Evolutionary conservation across 768 basidiomycete genomes (phyloP).

Genomic region (Boletus reticuloceps): DNA sequence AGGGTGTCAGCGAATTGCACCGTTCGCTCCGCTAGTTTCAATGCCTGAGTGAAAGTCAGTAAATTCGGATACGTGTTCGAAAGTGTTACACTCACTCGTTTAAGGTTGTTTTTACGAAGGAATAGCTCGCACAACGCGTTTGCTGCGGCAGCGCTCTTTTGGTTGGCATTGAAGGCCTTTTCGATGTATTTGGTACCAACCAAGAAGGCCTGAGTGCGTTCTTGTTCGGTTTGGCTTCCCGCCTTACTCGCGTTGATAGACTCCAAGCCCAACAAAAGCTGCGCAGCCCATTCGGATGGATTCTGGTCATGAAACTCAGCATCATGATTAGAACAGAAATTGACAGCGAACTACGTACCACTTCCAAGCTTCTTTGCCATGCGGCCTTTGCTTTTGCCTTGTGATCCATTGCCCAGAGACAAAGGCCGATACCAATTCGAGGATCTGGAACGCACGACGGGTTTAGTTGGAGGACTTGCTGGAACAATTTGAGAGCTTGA

Average conservation of each 20-base stretch:
- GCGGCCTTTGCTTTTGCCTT: conserved; percentile 79
- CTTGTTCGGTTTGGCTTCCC: conserved; percentile 57
- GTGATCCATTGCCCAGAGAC: conserved; percentile 87
- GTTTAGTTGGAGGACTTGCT: conserved; percentile 73
- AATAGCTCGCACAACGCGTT: conserved; percentile 82
- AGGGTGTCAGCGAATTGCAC: conserved; percentile 93
- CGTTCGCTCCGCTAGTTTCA: conserved; percentile 92
- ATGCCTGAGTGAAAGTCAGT: conserved; percentile 45
- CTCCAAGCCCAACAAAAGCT: conserved; percentile 82
- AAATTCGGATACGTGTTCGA: background rate
- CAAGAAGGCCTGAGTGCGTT: conserved; percentile 59
- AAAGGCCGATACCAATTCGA: conserved; percentile 92
- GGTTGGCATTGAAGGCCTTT: conserved; percentile 71
- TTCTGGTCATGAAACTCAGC: conserved; percentile 45
- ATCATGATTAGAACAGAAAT: background rate
- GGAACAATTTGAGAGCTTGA: conserved; percentile 81
- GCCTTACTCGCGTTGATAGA: conserved; percentile 84
- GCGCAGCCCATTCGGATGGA: conserved; percentile 73
- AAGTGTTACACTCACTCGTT: conserved; percentile 44
- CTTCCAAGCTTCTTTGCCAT: conserved; percentile 86
- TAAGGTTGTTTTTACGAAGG: conserved; percentile 63
- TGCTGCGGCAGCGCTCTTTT: conserved; percentile 76
- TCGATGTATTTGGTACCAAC: conserved; percentile 70
- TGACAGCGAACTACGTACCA: conserved; percentile 50
- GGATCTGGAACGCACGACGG: conserved; percentile 89